Evolutionary conservation across 352 stramenopile species (phyloP).

Genomic region (Elongisporangium prolatum): DNA sequence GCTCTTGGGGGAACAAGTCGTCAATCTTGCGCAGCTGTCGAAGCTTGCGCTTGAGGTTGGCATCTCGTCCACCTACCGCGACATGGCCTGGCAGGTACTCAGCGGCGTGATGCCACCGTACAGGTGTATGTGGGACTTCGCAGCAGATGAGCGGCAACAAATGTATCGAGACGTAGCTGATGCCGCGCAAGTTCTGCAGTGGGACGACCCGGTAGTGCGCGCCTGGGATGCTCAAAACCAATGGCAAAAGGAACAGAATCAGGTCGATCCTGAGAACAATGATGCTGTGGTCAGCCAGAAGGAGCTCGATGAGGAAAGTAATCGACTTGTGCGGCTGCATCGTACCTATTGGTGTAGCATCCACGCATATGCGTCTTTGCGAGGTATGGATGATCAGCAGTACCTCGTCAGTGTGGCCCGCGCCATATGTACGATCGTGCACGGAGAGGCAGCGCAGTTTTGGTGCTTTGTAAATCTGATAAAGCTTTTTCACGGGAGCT

Average conservation of each 20-base stretch:
- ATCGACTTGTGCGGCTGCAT: slow-evolving; percentile 30
- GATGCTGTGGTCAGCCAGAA: slow-evolving; percentile 4
- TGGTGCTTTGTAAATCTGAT: slow-evolving; percentile 67
- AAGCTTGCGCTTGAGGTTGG: slow-evolving; percentile 77
- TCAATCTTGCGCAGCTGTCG: slow-evolving; percentile 64
- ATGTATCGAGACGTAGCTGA: slow-evolving; percentile 71
- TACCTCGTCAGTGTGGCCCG: slow-evolving; percentile 31
- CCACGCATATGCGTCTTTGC: slow-evolving; percentile 16
- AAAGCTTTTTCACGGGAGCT: slow-evolving; percentile 48
- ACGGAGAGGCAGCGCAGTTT: slow-evolving; percentile 45
- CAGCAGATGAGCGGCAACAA: slow-evolving; percentile 29
- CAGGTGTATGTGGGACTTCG: slow-evolving; percentile 58
- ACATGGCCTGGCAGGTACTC: slow-evolving; percentile 57
- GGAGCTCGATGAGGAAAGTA: not conserved
- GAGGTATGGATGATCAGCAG: slow-evolving; percentile 32
- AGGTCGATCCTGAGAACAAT: not conserved
- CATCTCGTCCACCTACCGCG: slow-evolving; percentile 46
- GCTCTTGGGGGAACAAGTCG: slow-evolving; percentile 42
- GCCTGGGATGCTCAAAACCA: not conserved
- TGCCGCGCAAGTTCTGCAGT: slow-evolving; percentile 44
- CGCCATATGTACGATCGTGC: slow-evolving; percentile 36
- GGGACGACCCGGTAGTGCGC: not conserved
- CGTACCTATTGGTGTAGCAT: slow-evolving; percentile 40
- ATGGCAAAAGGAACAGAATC: not conserved
- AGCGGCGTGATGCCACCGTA: slow-evolving; percentile 48